Percentiles rank a stretch among this genome's conserved stretches.
Conservation (phyloP, 2,329 filamentous ascomycete genomes). For the Aspergillus brasiliensis region DNA sequence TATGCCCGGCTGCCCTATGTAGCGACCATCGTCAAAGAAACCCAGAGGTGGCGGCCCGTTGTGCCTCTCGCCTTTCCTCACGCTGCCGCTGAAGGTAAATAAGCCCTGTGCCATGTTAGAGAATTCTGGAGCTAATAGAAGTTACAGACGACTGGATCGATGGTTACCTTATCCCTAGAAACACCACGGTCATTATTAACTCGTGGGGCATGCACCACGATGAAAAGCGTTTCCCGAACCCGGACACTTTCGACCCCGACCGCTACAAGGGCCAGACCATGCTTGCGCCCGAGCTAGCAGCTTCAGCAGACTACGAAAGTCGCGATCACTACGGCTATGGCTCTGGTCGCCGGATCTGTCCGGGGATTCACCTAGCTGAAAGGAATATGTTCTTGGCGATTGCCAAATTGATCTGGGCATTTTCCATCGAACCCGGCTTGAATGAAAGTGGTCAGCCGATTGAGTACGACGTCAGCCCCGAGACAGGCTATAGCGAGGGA, state of each 20-base stretch:
- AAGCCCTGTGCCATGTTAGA: no score
- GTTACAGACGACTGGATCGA: no score
- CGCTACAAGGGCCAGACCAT: constrained; percentile 25
- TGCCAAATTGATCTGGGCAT: constrained; percentile 56
- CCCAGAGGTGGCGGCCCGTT: constrained; percentile 59
- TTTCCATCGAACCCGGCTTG: constrained; percentile 13
- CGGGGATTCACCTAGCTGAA: constrained; percentile 54
- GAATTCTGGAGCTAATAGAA: no score
- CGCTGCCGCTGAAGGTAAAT: constrained; percentile 34
- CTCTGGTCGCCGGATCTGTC: constrained; percentile 27
- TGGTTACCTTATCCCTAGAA: constrained; percentile 56
- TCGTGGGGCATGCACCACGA: constrained; percentile 53
- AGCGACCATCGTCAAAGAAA: constrained; percentile 58
- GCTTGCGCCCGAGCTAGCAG: constrained; percentile 38
- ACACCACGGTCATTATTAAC: constrained; percentile 48
- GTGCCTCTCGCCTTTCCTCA: constrained; percentile 58
- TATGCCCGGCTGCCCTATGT: constrained; percentile 55
- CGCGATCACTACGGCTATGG: constrained; percentile 41
- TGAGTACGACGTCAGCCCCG: background rate
- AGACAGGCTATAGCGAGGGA: background rate
- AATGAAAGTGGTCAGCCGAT: background rate
- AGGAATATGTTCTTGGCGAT: constrained; percentile 53
- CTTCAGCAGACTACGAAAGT: constrained; percentile 23
- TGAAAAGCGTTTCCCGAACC: constrained; percentile 39
- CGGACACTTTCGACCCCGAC: constrained; percentile 36